Evolutionary conservation across 495 filamentous ascomycete genomes (phyloP).

Genomic region (Penicillium malachiteum): DNA sequence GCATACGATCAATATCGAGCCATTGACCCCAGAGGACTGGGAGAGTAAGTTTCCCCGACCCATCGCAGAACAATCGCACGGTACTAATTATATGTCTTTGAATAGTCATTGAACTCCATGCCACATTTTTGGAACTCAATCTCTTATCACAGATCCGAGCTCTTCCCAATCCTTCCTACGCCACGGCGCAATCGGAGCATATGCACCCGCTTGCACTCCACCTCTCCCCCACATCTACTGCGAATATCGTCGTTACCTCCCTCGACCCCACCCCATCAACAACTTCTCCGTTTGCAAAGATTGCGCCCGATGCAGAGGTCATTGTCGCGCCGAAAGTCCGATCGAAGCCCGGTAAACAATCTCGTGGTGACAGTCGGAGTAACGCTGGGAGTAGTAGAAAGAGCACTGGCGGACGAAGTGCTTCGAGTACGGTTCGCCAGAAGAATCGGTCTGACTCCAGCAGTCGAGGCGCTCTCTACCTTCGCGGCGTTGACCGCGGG

Average conservation of each 20-base stretch:
- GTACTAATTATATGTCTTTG: conserved; percentile 9
- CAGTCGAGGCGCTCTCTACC: conserved; percentile 62
- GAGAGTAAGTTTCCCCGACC: conserved; percentile 57
- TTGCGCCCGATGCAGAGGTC: conserved; percentile 90
- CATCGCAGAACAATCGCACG: background rate
- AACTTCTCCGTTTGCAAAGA: conserved; percentile 80
- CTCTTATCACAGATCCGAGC: conserved; percentile 90
- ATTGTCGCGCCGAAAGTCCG: conserved; percentile 91
- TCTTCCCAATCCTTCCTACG: conserved; percentile 77
- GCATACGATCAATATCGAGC: conserved; percentile 93
- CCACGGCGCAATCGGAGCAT: conserved; percentile 43
- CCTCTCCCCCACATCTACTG: conserved; percentile 92
- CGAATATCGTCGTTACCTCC: conserved; percentile 82
- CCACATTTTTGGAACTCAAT: conserved; percentile 90
- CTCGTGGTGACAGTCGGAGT: conserved; percentile 62
- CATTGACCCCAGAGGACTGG: conserved; percentile 92
- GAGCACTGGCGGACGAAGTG: conserved; percentile 71
- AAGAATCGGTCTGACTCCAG: conserved; percentile 60
- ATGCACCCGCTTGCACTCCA: conserved; percentile 86
- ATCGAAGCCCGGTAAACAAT: conserved; percentile 55
- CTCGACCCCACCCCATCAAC: conserved; percentile 68
- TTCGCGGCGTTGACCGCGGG: conserved; percentile 72
- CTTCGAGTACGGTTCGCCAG: conserved; percentile 61
- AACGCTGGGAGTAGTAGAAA: conserved; percentile 66
- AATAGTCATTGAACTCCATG: conserved; percentile 89